These are phyloP conservation scores for Alternaria postmessia DNA, from an alignment of 2,329 filamentous ascomycete species.

Conservation along the genomic window DNA sequence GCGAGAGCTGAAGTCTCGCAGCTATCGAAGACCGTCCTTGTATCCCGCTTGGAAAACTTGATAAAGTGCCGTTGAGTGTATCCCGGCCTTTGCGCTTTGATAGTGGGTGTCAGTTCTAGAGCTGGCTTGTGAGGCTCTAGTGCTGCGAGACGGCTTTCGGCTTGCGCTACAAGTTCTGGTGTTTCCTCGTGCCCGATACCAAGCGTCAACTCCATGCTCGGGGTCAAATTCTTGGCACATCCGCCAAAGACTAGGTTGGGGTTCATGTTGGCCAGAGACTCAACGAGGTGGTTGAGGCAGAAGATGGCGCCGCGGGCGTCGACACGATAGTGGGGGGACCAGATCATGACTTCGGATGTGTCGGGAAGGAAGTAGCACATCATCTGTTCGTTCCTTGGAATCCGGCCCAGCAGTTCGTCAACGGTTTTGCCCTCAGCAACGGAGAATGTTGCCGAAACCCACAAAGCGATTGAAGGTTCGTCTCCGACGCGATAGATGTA, in stretches of 20 bases:
- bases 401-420: slow-evolving; percentile 31
- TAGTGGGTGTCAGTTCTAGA: slow-evolving; percentile 27
- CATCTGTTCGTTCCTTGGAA: slow-evolving; percentile 39
- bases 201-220: slow-evolving; percentile 33
- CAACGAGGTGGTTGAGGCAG: slow-evolving; percentile 33
- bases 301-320: slow-evolving; percentile 38
- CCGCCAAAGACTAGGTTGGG: slow-evolving; percentile 29
- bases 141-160: slow-evolving; percentile 25
- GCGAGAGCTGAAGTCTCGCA: slow-evolving; percentile 18
- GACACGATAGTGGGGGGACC: slow-evolving; percentile 36
- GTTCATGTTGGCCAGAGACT: slow-evolving; percentile 27
- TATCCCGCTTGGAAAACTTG: slow-evolving; percentile 17
- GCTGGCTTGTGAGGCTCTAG: slow-evolving; percentile 28
- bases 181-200: slow-evolving; percentile 23
- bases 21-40: slow-evolving; percentile 20
- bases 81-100: slow-evolving; percentile 16
- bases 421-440: slow-evolving; percentile 26
- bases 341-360: slow-evolving; percentile 33
- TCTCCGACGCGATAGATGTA: slow-evolving; percentile 37
- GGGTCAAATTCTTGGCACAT: slow-evolving; percentile 35
- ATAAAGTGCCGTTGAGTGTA: slow-evolving; percentile 14
- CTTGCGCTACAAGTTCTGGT: slow-evolving; percentile 26
- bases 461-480: slow-evolving; percentile 28
- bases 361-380: slow-evolving; percentile 34
- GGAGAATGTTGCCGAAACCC: slow-evolving; percentile 36